Percentiles rank a stretch among this genome's conserved stretches.
These are phyloP conservation scores for Pythium myriotylum DNA, from an alignment of 352 stramenopile genomes.

Conservation along the genomic window DNA sequence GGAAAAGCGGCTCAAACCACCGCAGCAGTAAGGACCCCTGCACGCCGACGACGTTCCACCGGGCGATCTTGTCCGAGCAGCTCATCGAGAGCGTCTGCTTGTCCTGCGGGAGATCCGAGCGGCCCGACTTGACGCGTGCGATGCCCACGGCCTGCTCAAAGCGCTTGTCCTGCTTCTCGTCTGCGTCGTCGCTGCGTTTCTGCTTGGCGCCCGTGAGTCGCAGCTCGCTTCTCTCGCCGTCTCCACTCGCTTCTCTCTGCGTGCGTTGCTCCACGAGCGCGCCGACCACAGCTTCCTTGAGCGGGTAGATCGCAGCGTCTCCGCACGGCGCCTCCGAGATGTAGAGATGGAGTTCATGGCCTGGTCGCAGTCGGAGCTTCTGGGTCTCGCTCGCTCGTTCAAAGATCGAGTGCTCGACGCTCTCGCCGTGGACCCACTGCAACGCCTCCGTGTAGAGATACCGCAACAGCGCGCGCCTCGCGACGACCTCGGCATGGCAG, in stretches of 20 bases:
- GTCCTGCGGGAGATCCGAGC: slow-evolving; percentile 87
- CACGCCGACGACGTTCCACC: slow-evolving; percentile 83
- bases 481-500: slow-evolving; percentile 93
- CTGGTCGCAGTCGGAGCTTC: slow-evolving; percentile 51
- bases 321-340: slow-evolving; percentile 93
- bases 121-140: slow-evolving; percentile 90
- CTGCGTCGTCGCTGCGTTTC: slow-evolving; percentile 29
- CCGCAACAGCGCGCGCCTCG: slow-evolving; percentile 79
- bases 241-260: slow-evolving; percentile 15
- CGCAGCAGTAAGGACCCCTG: slow-evolving; percentile 76
- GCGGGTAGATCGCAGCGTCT: slow-evolving; percentile 92
- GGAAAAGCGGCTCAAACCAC: slow-evolving; percentile 62
- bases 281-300: slow-evolving; percentile 74
- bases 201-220: slow-evolving; percentile 69
- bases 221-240: slow-evolving; percentile 38
- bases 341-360: slow-evolving; percentile 88
- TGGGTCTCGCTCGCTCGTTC: slow-evolving; percentile 28
- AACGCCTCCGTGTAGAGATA: slow-evolving; percentile 87
- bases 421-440: slow-evolving; percentile 25
- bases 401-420: slow-evolving; percentile 49
- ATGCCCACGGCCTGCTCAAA: slow-evolving; percentile 75
- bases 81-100: slow-evolving; percentile 92
- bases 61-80: slow-evolving; percentile 93
- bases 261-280: slow-evolving; percentile 51
- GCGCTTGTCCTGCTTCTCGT: slow-evolving; percentile 36